Conservation (phyloP, 2,329 filamentous ascomycete species). For the Pseudocercospora crystallina region DNA sequence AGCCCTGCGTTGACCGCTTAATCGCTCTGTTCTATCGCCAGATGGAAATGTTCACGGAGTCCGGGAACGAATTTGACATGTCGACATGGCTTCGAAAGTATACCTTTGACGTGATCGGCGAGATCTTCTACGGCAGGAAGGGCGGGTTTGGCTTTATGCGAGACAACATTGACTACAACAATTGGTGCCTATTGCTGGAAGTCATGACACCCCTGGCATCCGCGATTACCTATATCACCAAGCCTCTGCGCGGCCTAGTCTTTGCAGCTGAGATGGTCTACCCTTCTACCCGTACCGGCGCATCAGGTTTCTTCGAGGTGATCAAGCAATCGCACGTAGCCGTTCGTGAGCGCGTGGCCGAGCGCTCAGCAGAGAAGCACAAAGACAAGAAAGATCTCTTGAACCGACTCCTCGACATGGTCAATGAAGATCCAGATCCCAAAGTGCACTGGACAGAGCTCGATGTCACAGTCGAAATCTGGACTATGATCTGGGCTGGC, state of each 20-base stretch:
- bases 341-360: slow-evolving; percentile 5
- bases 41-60: slow-evolving; percentile 3
- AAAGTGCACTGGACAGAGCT: slow-evolving; percentile 6
- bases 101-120: slow-evolving; percentile 14
- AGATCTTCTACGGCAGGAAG: slow-evolving; percentile 14
- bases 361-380: neutral
- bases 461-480: slow-evolving; percentile 6
- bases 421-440: neutral
- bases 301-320: slow-evolving; percentile 5
- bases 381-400: slow-evolving; percentile 1
- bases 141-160: slow-evolving; percentile 12
- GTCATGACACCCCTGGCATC: slow-evolving; percentile 10
- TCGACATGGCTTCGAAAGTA: slow-evolving; percentile 13
- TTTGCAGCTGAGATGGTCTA: slow-evolving; percentile 13
- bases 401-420: slow-evolving; percentile 3
- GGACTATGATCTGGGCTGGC: slow-evolving; percentile 11
- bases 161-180: slow-evolving; percentile 16
- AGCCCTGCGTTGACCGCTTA: slow-evolving; percentile 12
- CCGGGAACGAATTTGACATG: slow-evolving; percentile 5
- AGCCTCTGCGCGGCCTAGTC: slow-evolving; percentile 1
- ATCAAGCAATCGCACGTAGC: slow-evolving; percentile 7
- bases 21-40: slow-evolving; percentile 8
- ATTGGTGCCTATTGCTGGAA: slow-evolving; percentile 10
- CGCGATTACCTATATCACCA: slow-evolving; percentile 10
- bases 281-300: slow-evolving; percentile 2